Evolutionary conservation across 2,329 filamentous ascomycete species (phyloP), one percentile per base, ranked within the genome.

Genomic region (Xylariales sp.): DNA sequence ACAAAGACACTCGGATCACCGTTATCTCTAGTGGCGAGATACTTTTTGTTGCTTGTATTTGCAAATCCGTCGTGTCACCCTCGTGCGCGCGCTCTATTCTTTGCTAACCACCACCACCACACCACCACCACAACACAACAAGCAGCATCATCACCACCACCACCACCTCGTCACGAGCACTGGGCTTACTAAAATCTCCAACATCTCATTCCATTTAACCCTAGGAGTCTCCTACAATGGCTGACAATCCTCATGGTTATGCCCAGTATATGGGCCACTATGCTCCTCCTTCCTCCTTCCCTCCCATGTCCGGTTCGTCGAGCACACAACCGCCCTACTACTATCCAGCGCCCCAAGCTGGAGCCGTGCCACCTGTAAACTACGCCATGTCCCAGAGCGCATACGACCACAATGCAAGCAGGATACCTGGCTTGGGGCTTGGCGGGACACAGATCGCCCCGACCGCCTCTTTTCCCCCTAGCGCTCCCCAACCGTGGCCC

Each of bases 391-490:
- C 77, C 9, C 79, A 82, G 55, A 76, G 71, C 43, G 78, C 81
- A 0, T 83, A 78, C 64, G 73, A 78, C 18, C 77, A 80, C 62
- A 83, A 83, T 68, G 74, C 78, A 2, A 78, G 66, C 18, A 76
- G 72, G 16, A 81, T 81, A n/a, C 78, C 81, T 23, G 81, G 80
- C 5, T 73, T 83, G n/a, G 79, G 80, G 5, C 76, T 81, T 63
- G 74, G 75, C 3, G 74, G 66, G 4, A 61, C 74, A 3, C 54
- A 73, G 23, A 43, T 72, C 43, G 59, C 71, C 23, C 49, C 70
- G 30, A 45, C 62, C 3, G 32, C 59, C 28, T 39, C 73, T 1
- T 73, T 71, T 43, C 59, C 55, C 32, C 16, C 68, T 23, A 58
- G 64, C 58, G 41, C 23, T 34, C 54, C 55, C 58, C 69, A 52